Base-by-base conservation (phyloP, 495 filamentous ascomycete species). In the Podospora conica region DNA sequence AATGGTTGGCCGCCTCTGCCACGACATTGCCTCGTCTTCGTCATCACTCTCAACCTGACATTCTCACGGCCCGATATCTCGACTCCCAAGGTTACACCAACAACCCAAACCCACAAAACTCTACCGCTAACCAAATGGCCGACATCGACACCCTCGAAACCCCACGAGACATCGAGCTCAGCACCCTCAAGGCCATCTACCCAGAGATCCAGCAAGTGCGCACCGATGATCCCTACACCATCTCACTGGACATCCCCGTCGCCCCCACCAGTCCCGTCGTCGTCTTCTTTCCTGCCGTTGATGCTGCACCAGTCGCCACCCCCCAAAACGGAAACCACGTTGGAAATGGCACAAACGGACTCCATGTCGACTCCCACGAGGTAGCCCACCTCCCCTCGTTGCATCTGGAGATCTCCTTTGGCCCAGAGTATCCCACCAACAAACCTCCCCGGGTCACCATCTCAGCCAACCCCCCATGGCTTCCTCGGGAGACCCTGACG, bases 111-210 rank as follows among this genome's bases (percentile, higher is more conserved):
- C 15, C 33, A n/a, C 40, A 48, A n/a, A 9, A 24, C 58, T 5
- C 28, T 60, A 27, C 58, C 27, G 22, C 22, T 1, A 9, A 48
- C 31, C 21, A 23, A 12, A 59, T 12, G 23, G 12, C 53, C 15
- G 28, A 57, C 58, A 72, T 66, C 24, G 64, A 70, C 48, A 71
- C 79, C 58, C 57, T 64, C 61, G 87, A 87, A 23, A 90, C 91
- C 71, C 85, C 90, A 66, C 91, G 95, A 63, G 82, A 87, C 20
- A 81, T 88, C 18, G 95, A 98, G 77, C 82, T 98, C 58, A 86
- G 84, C 57, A 87, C 92, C n/a, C 87, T 98, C 55, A 81, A 83
- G 15, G 90, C 93, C 70, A 98, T 98, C 68, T 98, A 86, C 68
- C 94, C 94, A 21, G 95, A 98, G 75, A 85, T 96, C 18, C 80